phyloP scores from a whole-genome alignment of 352 stramenopile genomes.

The Saprolegnia diclina region DNA sequence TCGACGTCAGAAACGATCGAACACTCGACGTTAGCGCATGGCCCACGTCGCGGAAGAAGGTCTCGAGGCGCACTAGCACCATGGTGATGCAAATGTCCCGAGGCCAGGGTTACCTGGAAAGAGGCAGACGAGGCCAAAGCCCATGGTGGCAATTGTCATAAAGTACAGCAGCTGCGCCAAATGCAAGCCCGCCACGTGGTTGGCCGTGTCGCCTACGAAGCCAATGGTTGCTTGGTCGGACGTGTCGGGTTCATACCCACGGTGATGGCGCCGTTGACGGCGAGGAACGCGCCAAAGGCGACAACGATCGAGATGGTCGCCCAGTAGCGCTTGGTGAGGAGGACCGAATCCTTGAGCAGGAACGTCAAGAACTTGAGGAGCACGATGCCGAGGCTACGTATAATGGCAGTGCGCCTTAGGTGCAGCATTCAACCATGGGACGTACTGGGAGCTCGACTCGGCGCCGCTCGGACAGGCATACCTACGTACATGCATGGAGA shows the following conservation, averaged over 20 bases:
- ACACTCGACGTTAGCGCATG: background rate
- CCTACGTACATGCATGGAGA: background rate
- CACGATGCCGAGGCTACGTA: constrained; percentile 2
- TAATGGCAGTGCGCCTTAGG: background rate
- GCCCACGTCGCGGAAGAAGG: background rate
- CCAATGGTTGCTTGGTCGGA: too few species aligned
- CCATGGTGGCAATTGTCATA: constrained; percentile 48
- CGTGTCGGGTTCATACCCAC: constrained; percentile 43
- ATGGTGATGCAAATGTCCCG: background rate
- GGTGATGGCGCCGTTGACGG: constrained; percentile 74
- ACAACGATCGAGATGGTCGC: constrained; percentile 56
- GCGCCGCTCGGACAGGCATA: background rate
- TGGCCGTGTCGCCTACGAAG: constrained; percentile 70
- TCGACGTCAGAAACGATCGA: constrained; percentile 28
- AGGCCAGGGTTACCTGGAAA: background rate
- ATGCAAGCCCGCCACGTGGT: constrained; percentile 72
- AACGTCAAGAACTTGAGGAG: constrained; percentile 45
- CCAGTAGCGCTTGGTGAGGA: constrained; percentile 59
- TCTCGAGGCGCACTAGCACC: background rate
- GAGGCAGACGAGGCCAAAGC: constrained; percentile 47
- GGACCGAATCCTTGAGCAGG: constrained; percentile 42
- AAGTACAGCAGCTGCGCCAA: constrained; percentile 75
- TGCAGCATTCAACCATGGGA: background rate
- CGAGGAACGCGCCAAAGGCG: constrained; percentile 53
- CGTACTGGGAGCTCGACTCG: background rate